Conservation (phyloP, 306 rosid genomes). For the Pterocarpus macrocarpus region DNA sequence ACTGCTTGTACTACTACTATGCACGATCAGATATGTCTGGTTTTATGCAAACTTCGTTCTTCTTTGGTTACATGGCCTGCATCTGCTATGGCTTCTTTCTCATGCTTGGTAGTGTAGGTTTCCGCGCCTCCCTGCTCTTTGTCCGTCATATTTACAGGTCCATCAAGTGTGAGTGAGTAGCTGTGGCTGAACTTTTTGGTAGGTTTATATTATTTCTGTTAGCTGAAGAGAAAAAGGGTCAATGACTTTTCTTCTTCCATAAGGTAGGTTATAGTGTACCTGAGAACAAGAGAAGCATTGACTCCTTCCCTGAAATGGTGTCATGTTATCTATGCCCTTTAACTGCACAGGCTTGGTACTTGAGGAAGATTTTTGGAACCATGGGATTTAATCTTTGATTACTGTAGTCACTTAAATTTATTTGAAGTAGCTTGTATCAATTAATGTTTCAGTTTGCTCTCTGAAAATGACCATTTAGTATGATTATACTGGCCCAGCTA, state of each 20-base stretch:
- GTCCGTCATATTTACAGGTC: conserved; percentile 97
- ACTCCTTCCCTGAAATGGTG: conserved; percentile 42
- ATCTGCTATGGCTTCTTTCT: conserved; percentile 98
- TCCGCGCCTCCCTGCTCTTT: conserved; percentile 90
- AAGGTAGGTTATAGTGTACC: conserved; percentile 64
- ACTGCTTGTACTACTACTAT: conserved; percentile 93
- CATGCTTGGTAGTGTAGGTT: conserved; percentile 94
- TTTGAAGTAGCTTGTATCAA: conserved; percentile 52
- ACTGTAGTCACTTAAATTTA: conserved; percentile 54
- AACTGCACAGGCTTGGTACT: conserved; percentile 50
- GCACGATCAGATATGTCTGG: conserved; percentile 98
- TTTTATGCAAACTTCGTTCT: conserved; percentile 95
- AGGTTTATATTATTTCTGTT: conserved; percentile 47
- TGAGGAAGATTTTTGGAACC: conserved; percentile 53
- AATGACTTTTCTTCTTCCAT: conserved; percentile 46
- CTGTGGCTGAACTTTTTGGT: conserved; percentile 42
- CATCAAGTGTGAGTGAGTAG: conserved; percentile 97
- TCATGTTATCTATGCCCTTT: conserved; percentile 42
- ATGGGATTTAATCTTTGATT: conserved; percentile 50
- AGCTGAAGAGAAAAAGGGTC: conserved; percentile 49
- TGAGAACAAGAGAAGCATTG: conserved; percentile 54
- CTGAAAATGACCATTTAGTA: conserved; percentile 39
- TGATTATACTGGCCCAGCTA: conserved; percentile 19
- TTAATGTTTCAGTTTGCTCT: conserved; percentile 26
- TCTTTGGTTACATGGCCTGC: conserved; percentile 99